phyloP scores from a whole-genome alignment of 75 land plant genomes.

The Cupressus sempervirens region DNA sequence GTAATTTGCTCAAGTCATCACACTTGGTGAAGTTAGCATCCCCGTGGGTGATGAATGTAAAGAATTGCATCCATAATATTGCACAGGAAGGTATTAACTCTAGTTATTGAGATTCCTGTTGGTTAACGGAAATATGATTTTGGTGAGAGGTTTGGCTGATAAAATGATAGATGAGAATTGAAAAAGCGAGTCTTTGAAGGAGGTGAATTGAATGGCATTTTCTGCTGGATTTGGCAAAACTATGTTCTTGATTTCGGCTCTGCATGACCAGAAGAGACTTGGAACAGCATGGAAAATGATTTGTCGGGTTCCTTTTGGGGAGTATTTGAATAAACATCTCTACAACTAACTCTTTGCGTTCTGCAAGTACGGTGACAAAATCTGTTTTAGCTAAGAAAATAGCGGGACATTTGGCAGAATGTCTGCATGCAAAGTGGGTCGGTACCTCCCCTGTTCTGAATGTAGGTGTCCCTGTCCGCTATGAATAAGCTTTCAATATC shows the following conservation, averaged over 20 bases:
- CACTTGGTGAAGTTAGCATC: too few species aligned
- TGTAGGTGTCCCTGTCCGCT: too few species aligned
- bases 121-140: constrained; percentile 73
- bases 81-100: constrained; percentile 53
- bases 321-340: neutral
- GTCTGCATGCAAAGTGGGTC: too few species aligned
- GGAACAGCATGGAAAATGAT: neutral
- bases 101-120: constrained; percentile 54
- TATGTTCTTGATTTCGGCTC: constrained; percentile 19
- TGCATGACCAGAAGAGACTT: neutral
- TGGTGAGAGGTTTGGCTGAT: constrained; percentile 60
- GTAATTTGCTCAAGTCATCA: too few species aligned
- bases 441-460: too few species aligned
- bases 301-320: neutral
- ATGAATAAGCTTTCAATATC: too few species aligned
- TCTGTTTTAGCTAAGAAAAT: constrained; percentile 59
- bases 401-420: too few species aligned
- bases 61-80: too few species aligned
- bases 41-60: too few species aligned
- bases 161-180: constrained; percentile 58
- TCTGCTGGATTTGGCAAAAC: constrained; percentile 52
- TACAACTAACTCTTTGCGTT: neutral
- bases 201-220: constrained; percentile 58
- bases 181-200: constrained; percentile 29
- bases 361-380: neutral